These are phyloP conservation scores for Chloris gayana DNA, from an alignment of 176 grass and related monocot genomes.

Conservation along the genomic window DNA sequence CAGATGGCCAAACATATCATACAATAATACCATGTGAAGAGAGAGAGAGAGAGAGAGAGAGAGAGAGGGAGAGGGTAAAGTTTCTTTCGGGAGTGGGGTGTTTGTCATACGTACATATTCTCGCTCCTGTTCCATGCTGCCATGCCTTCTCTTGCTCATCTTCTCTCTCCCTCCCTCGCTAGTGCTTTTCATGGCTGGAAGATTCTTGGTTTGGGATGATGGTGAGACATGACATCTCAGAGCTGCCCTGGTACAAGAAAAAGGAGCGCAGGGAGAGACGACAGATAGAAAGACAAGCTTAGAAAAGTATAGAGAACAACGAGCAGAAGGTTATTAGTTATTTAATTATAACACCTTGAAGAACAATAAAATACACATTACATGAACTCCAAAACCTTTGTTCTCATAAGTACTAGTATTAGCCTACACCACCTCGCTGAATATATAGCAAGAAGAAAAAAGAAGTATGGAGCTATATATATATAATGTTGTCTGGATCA, in stretches of 20 bases:
- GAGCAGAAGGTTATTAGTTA: constrained; percentile 7
- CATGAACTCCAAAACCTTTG: constrained; percentile 2
- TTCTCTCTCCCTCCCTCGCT: not conserved
- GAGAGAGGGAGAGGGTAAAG: constrained; percentile 27
- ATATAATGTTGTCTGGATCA: constrained; percentile 20
- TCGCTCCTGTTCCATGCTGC: constrained; percentile 32
- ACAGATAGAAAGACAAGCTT: constrained; percentile 49
- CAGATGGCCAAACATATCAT: constrained; percentile 50
- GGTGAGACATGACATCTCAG: constrained; percentile 74
- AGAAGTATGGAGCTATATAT: not conserved
- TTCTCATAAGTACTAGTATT: not conserved
- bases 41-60: constrained; percentile 26
- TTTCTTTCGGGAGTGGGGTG: constrained; percentile 43
- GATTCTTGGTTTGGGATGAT: constrained; percentile 56
- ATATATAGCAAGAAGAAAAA: not conserved
- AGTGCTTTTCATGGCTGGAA: constrained; percentile 76
- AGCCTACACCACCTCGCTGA: not conserved
- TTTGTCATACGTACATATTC: constrained; percentile 70
- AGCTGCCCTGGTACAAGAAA: constrained; percentile 52
- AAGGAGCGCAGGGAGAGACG: constrained; percentile 44
- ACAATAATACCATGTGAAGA: constrained; percentile 56
- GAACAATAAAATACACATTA: constrained; percentile 33
- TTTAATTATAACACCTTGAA: constrained; percentile 7
- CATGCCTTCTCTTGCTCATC: constrained; percentile 38
- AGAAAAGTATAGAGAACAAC: constrained; percentile 32